These are phyloP conservation scores for Xylogone sp. DNA, from an alignment of 2,329 filamentous ascomycete species.

Conservation along the genomic window DNA sequence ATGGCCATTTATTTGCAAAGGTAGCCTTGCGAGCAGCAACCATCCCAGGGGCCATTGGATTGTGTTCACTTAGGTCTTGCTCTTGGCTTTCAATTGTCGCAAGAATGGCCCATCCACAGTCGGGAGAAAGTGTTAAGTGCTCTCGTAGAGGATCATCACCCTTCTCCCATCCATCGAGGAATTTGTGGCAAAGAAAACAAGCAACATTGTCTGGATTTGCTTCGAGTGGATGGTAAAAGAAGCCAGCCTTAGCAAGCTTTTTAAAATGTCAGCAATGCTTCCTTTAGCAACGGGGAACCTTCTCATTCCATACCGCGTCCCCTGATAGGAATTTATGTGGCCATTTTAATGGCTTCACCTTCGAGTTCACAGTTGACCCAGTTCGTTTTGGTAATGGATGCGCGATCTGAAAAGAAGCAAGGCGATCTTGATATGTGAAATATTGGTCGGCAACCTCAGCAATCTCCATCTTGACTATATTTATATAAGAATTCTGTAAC, in stretches of 20 bases:
- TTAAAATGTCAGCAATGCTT: neutral
- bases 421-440: conserved; percentile 68
- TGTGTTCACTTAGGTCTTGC: conserved; percentile 61
- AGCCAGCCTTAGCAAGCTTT: conserved; percentile 85
- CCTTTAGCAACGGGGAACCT: too few species aligned
- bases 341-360: conserved; percentile 65
- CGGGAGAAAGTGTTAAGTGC: conserved; percentile 76
- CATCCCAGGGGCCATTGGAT: conserved; percentile 71
- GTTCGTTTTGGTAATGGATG: conserved; percentile 65
- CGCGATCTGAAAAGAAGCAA: conserved; percentile 72
- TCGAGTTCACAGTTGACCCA: conserved; percentile 60
- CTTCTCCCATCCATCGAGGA: conserved; percentile 88
- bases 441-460: conserved; percentile 38
- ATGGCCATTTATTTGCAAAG: conserved; percentile 82
- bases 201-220: conserved; percentile 80
- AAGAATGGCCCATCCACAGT: conserved; percentile 85
- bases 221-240: conserved; percentile 77
- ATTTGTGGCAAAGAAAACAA: conserved; percentile 83
- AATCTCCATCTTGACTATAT: conserved; percentile 17
- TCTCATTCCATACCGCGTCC: conserved; percentile 49
- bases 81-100: conserved; percentile 58
- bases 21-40: conserved; percentile 75
- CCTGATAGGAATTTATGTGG: conserved; percentile 68
- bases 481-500: neutral
- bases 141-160: conserved; percentile 80